Evolutionary conservation across 208 protist genomes (phyloP).

Genomic region (Acanthamoeba pearcei): DNA sequence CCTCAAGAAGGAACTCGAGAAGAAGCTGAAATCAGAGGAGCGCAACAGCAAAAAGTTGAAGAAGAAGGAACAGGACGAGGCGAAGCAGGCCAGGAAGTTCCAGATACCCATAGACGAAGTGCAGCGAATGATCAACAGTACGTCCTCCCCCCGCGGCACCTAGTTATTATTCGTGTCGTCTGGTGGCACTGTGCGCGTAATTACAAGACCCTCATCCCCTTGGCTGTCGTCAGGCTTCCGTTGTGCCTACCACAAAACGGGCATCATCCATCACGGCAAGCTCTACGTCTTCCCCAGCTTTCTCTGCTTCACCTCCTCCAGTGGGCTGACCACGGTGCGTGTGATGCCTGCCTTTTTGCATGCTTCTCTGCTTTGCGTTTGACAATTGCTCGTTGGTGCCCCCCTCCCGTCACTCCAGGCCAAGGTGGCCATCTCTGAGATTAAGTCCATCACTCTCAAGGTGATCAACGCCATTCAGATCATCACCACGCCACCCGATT

Average conservation of each 20-base stretch:
- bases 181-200: too few relatives aligned
- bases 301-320: conserved; percentile 63
- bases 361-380: too few relatives aligned
- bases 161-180: too few relatives aligned
- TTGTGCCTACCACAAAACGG: conserved; percentile 68
- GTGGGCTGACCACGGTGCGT: conserved; percentile 43
- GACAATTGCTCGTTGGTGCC: too few relatives aligned
- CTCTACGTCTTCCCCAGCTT: conserved; percentile 62
- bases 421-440: conserved; percentile 31
- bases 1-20: conserved; percentile 59
- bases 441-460: conserved; percentile 30
- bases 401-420: not conserved
- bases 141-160: too few relatives aligned
- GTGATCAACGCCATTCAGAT: conserved; percentile 73
- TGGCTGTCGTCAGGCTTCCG: conserved; percentile 24
- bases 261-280: conserved; percentile 74
- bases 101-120: conserved; percentile 30
- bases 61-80: conserved; percentile 65
- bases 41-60: conserved; percentile 62
- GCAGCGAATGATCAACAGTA: conserved; percentile 62
- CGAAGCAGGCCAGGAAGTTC: conserved; percentile 56
- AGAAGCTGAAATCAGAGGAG: conserved; percentile 59
- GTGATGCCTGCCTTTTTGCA: not conserved
- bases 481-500: conserved; percentile 10
- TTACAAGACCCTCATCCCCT: too few relatives aligned